phyloP scores from a whole-genome alignment of 1,139 yeast genomes.

The Spathaspora sp. region DNA sequence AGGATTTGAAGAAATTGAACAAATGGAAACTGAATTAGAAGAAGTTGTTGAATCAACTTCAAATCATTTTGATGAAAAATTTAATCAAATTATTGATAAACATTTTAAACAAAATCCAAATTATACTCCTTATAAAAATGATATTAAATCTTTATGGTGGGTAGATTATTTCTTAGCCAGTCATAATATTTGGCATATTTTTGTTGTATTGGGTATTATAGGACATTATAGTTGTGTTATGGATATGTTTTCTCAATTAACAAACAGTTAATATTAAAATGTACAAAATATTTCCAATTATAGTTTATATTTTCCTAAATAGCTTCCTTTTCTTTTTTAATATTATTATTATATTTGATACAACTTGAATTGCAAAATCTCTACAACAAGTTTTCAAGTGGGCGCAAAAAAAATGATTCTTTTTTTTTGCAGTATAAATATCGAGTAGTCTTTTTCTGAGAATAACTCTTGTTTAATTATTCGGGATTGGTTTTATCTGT shows the following conservation, averaged over 20 bases:
- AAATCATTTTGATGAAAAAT: constrained; percentile 18
- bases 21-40: constrained; percentile 37
- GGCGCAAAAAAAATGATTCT: too few species aligned
- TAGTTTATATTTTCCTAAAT: too few species aligned
- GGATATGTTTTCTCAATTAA: constrained; percentile 51
- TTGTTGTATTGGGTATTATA: constrained; percentile 81
- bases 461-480: too few species aligned
- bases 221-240: constrained; percentile 82
- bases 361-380: too few species aligned
- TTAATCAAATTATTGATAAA: constrained; percentile 39
- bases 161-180: constrained; percentile 72
- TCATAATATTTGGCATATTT: constrained; percentile 92
- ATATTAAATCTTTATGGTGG: constrained; percentile 78
- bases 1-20: constrained; percentile 47
- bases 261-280: too few species aligned
- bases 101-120: constrained; percentile 58
- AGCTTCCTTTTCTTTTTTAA: too few species aligned
- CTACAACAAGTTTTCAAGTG: too few species aligned
- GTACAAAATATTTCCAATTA: too few species aligned
- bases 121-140: constrained; percentile 40
- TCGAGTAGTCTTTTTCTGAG: too few species aligned
- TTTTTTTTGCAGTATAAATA: too few species aligned
- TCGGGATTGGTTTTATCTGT: too few species aligned
- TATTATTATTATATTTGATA: too few species aligned
- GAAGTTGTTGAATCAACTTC: constrained; percentile 16